Base-by-base conservation (phyloP, 2,329 filamentous ascomycete species). In the Neurospora crassa region DNA sequence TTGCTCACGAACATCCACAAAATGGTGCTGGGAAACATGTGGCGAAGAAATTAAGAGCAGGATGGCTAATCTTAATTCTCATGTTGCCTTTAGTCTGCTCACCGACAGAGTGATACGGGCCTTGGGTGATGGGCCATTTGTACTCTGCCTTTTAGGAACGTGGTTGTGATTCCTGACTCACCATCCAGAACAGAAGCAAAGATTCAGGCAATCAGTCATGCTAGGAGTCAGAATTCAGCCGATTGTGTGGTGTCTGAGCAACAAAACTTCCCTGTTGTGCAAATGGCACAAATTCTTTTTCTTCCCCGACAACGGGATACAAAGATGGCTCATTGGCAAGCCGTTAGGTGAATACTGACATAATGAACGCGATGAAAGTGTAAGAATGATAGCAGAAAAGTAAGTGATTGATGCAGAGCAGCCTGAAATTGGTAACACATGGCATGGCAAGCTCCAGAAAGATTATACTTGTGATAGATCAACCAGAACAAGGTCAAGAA, bases 351-450 rank as follows among this genome's bases (percentile, higher is more conserved):
- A 42, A 16, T 14, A 42, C 14, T 42, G 6, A 41, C 3, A 2
- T 3, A 14, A 2, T 41, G 11, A 16, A 43, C 16, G 11, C 3
- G 2, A n/a, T 5, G 12, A 18, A n/a, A 45, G 18, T 10, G 42
- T n/a, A 5, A 2, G 3, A 45, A 8, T 4, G 18, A n/a, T 3
- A 11, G 18, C 18, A 45, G 2, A 43, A 2, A n/a, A 0, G 7
- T 5, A 43, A 12, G 4, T 47, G 20, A 0, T 12, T 6, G 0
- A 47, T 24, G 5, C 7, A 7, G 20, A 11, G 2, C 0, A 24
- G 43, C n/a, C 12, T 47, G n/a, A 7, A 14, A 7, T 20, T n/a
- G 7, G 45, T 7, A 5, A 24, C 12, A 20, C 10, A 53, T 2
- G 5, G 20, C n/a, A 53, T 53, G 45, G 12, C 20, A 24, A 53